Evolutionary conservation across 2,329 filamentous ascomycete species (phyloP), one percentile per base, ranked within the genome.

Genomic region (Tolypocladium ovalisporum): DNA sequence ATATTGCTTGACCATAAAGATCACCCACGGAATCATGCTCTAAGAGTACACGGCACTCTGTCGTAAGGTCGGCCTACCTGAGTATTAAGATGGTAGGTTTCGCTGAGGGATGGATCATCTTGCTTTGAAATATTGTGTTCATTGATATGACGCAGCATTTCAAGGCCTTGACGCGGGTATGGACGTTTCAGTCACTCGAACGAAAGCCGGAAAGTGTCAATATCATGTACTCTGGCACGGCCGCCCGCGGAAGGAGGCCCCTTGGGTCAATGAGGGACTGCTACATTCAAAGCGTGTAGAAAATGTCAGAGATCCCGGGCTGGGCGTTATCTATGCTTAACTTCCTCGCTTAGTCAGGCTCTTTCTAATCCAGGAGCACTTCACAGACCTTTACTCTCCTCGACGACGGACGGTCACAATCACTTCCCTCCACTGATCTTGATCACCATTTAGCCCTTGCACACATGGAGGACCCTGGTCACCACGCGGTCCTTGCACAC

Each of bases 171-270:
- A 57, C 36, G 27, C n/a, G 35, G 56, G 54, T 8, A 22, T 56
- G 29, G 51, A 54, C n/a, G 52, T 60, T 54, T 37, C 58, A 22
- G 34, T 17, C 42, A 42, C 47, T 36, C 54, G 56, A 55, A 32
- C 4, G 36, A 58, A 24, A 44, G 44, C 49, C 27, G 36, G 54
- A 2, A 57, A 56, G 29, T 22, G 10, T 34, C 54, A 55, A 36
- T 54, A 47, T 56, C 58, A 55, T 49, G 40, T 60, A 27, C 54
- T 36, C 55, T 60, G 34, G 56, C 54, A 60, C 55, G 52, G 58
- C 29, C 54, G 56, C n/a, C 58, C 58, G 40, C 47, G 36, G n/a
- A 34, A 52, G 22, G 58, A 58, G 54, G 51, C 58, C 42, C 42
- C 51, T 34, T 60, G 29, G 57, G 59, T 53, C 19, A 47, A 55